Evolutionary conservation across 2,329 filamentous ascomycete genomes (phyloP).

Genomic region (Colletotrichum noveboracense): DNA sequence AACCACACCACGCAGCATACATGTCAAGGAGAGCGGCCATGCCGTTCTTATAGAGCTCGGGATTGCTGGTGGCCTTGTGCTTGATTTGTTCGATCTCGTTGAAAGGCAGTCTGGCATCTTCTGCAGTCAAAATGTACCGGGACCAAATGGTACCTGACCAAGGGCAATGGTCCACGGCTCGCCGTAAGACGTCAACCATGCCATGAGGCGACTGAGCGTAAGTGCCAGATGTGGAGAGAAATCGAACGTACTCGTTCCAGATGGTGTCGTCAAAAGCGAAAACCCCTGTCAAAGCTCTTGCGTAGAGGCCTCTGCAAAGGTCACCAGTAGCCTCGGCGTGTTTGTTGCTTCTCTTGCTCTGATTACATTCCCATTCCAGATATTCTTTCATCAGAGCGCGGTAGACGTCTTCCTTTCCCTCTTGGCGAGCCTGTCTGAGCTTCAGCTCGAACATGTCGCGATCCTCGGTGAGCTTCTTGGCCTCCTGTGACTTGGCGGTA

Average conservation of each 20-base stretch:
- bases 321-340: slow-evolving; percentile 49
- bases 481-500: slow-evolving; percentile 65
- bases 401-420: slow-evolving; percentile 61
- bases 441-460: slow-evolving; percentile 74
- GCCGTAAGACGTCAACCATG: slow-evolving; percentile 74
- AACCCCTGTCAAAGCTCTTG: slow-evolving; percentile 72
- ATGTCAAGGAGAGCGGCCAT: slow-evolving; percentile 90
- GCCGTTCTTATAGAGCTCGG: slow-evolving; percentile 82
- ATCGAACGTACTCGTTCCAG: slow-evolving; percentile 87
- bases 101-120: slow-evolving; percentile 78
- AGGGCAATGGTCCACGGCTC: slow-evolving; percentile 88
- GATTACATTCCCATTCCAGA: slow-evolving; percentile 81
- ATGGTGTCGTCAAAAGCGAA: slow-evolving; percentile 76
- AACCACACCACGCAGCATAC: slow-evolving; percentile 93
- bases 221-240: slow-evolving; percentile 60
- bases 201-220: slow-evolving; percentile 43
- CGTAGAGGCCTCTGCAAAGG: slow-evolving; percentile 72
- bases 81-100: slow-evolving; percentile 88
- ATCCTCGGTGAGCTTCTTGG: slow-evolving; percentile 66
- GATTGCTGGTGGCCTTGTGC: slow-evolving; percentile 86
- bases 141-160: slow-evolving; percentile 94
- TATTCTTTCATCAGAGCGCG: slow-evolving; percentile 67
- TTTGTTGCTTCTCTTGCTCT: slow-evolving; percentile 60
- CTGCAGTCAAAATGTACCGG: slow-evolving; percentile 83
- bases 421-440: slow-evolving; percentile 62